Evolutionary conservation across 805 yeast species (phyloP).

Genomic region (Lipomyces anomalus): DNA sequence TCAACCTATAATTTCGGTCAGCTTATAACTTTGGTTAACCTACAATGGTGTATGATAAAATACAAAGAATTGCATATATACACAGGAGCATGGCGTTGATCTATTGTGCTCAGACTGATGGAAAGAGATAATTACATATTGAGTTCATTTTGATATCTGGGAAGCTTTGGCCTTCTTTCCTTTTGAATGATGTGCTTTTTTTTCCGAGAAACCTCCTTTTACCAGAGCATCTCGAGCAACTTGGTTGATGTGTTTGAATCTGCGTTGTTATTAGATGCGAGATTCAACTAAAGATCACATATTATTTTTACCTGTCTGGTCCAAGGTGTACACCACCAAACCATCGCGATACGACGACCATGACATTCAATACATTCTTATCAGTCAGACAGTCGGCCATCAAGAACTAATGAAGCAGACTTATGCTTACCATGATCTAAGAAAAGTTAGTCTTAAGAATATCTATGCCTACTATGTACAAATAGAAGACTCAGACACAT

Average conservation of each 20-base stretch:
- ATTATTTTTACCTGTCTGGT: slow-evolving; percentile 49
- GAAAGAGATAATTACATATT: too few species aligned
- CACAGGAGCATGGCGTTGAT: not conserved
- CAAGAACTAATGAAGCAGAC: slow-evolving; percentile 32
- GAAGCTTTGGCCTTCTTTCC: too few species aligned
- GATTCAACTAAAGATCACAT: not conserved
- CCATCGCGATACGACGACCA: slow-evolving; percentile 88
- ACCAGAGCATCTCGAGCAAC: slow-evolving; percentile 78
- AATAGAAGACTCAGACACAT: slow-evolving; percentile 7
- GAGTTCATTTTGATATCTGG: too few species aligned
- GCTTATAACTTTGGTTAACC: too few species aligned
- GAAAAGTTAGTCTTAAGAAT: not conserved
- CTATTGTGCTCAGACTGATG: too few species aligned
- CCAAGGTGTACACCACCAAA: slow-evolving; percentile 89
- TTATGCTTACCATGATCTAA: slow-evolving; percentile 18
- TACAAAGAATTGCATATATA: too few species aligned
- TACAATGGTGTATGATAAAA: too few species aligned
- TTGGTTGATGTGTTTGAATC: slow-evolving; percentile 88
- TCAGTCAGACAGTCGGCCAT: not conserved
- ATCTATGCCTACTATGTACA: slow-evolving; percentile 4
- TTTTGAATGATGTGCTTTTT: not conserved
- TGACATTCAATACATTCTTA: slow-evolving; percentile 70
- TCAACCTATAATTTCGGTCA: too few species aligned
- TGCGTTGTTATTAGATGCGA: slow-evolving; percentile 20
- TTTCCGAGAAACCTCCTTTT: slow-evolving; percentile 44